These are phyloP conservation scores for Escovopsis sp. DNA, from an alignment of 2,329 filamentous ascomycete genomes.

Conservation along the genomic window DNA sequence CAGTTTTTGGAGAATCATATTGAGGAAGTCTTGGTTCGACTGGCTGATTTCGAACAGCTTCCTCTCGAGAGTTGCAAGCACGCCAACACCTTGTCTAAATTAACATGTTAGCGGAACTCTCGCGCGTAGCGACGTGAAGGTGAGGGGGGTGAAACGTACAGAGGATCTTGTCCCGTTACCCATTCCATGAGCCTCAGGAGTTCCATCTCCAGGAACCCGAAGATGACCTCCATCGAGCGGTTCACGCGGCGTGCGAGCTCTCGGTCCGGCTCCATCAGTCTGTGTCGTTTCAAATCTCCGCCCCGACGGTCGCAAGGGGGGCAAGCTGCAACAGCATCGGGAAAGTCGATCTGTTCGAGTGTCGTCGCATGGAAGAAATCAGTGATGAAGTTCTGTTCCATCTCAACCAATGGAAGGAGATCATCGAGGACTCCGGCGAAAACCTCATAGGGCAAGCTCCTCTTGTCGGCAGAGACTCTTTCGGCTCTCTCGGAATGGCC, in stretches of 20 bases:
- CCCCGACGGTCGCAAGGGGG: slow-evolving; percentile 54
- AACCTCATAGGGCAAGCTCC: slow-evolving; percentile 62
- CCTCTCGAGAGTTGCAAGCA: slow-evolving; percentile 66
- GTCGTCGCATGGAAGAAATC: slow-evolving; percentile 95
- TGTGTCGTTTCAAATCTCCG: slow-evolving; percentile 57
- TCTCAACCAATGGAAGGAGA: slow-evolving; percentile 66
- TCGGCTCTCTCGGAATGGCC: slow-evolving; percentile 39
- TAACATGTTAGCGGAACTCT: slow-evolving; percentile 5
- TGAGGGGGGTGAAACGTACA: slow-evolving; percentile 41
- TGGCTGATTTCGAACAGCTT: slow-evolving; percentile 69
- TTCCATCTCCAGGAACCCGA: slow-evolving; percentile 65
- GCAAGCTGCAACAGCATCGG: slow-evolving; percentile 56
- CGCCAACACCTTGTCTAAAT: slow-evolving; percentile 69
- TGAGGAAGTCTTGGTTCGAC: slow-evolving; percentile 84
- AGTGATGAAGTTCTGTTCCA: slow-evolving; percentile 95
- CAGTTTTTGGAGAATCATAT: slow-evolving; percentile 63
- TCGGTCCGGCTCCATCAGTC: slow-evolving; percentile 78
- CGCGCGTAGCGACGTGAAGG: too few species aligned
- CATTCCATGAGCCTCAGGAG: slow-evolving; percentile 71
- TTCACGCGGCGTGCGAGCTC: slow-evolving; percentile 71
- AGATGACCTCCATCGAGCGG: slow-evolving; percentile 81
- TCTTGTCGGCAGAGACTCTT: slow-evolving; percentile 34
- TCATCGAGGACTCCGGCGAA: slow-evolving; percentile 72
- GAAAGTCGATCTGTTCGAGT: slow-evolving; percentile 65
- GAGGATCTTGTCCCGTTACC: slow-evolving; percentile 63